phyloP scores from a whole-genome alignment of 106 monocot genomes.

The Dioscorea dumetorum region DNA sequence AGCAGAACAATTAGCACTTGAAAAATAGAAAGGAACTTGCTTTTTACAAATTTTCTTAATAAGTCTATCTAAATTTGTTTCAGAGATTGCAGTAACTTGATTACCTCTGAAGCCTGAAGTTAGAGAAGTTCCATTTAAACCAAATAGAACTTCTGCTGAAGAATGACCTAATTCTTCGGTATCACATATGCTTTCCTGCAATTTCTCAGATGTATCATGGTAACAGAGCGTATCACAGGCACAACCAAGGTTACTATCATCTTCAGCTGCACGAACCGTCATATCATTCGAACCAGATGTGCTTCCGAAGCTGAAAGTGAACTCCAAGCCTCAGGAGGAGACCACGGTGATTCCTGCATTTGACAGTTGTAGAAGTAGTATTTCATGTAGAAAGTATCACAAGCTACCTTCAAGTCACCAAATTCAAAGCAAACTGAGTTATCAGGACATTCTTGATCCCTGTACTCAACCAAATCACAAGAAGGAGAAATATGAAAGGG shows the following conservation, averaged over 20 bases:
- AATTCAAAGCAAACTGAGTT: constrained; percentile 16
- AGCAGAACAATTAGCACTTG: constrained; percentile 4
- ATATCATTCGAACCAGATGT: constrained; percentile 18
- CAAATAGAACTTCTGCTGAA: constrained; percentile 6
- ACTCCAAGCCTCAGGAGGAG: constrained; percentile 58
- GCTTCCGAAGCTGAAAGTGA: constrained; percentile 14
- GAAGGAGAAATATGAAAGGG: background rate
- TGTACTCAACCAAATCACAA: constrained; percentile 2
- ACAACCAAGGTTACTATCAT: background rate
- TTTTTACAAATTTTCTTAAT: constrained; percentile 2
- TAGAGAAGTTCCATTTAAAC: background rate
- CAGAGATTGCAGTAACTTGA: background rate
- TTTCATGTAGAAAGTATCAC: constrained; percentile 81
- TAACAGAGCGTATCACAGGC: constrained; percentile 1
- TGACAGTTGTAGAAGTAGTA: constrained; percentile 70
- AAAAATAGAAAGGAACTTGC: constrained; percentile 5
- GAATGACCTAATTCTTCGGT: constrained; percentile 10
- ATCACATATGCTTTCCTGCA: constrained; percentile 2
- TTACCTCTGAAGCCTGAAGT: constrained; percentile 1
- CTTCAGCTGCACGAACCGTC: constrained; percentile 12
- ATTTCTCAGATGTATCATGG: constrained; percentile 1
- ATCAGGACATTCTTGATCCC: constrained; percentile 1
- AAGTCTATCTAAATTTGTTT: constrained; percentile 4
- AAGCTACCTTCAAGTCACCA: constrained; percentile 73
- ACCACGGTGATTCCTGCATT: constrained; percentile 81